A percentile compares a stretch with the other conserved stretches of the same genome.
These are phyloP conservation scores for Physcomitrium patens DNA, from an alignment of 225 moss, liverwort and hornwort genomes.

Conservation along the genomic window DNA sequence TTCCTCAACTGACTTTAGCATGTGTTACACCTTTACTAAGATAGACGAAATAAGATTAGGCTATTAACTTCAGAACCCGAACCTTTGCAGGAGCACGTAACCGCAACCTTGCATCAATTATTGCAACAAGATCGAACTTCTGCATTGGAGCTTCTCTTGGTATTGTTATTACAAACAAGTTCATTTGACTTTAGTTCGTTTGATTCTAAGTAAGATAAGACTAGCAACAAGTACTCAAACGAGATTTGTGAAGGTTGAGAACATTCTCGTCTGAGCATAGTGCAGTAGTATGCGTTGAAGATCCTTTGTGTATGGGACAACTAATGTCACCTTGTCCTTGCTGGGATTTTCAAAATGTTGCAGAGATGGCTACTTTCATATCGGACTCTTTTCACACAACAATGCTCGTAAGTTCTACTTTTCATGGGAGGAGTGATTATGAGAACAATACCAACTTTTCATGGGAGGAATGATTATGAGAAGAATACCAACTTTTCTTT, in stretches of 20 bases:
- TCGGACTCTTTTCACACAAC: conserved; percentile 71
- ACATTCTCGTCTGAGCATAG: not conserved
- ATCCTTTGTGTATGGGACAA: conserved; percentile 12
- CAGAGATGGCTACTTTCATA: conserved; percentile 81
- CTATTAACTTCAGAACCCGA: conserved; percentile 4
- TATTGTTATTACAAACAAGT: conserved; percentile 14
- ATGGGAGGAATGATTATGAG: not conserved
- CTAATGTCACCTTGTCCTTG: not conserved
- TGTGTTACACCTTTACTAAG: not conserved
- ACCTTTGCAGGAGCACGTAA: conserved; percentile 64
- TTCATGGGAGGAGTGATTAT: not conserved
- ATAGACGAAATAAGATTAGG: not conserved
- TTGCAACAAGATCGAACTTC: conserved; percentile 56
- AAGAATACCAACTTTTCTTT: not conserved
- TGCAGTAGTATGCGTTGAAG: no score
- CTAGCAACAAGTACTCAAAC: not conserved
- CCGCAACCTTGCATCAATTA: conserved; percentile 68
- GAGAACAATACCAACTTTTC: not conserved
- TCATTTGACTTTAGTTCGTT: not conserved
- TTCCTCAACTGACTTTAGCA: not conserved
- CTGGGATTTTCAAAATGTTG: conserved; percentile 13
- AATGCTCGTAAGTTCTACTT: conserved; percentile 61
- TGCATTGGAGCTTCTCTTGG: conserved; percentile 75
- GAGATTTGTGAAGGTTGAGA: conserved; percentile 15
- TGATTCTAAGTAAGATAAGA: not conserved